Evolutionary conservation across 306 rosid species (phyloP).

Genomic region (Gillenia trifoliata): DNA sequence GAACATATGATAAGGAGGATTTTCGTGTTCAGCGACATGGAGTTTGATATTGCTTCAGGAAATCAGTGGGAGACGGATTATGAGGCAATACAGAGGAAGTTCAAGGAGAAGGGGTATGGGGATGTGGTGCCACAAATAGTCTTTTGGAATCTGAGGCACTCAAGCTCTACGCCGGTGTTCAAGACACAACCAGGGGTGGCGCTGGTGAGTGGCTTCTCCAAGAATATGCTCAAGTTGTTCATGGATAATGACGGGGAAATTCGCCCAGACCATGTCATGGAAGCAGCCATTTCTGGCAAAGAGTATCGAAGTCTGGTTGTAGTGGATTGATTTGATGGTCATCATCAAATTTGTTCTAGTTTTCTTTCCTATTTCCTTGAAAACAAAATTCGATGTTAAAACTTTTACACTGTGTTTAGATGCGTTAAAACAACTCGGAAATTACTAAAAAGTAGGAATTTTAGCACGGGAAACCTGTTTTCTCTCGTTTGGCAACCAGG

Average conservation of each 20-base stretch:
- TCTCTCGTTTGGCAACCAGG: too few species aligned
- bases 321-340: background rate
- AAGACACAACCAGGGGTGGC: background rate
- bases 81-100: background rate
- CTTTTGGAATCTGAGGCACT: too few species aligned
- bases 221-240: background rate
- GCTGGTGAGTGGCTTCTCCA: background rate
- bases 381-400: background rate
- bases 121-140: too few species aligned
- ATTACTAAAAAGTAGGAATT: too few species aligned
- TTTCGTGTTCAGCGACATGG: background rate
- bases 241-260: background rate
- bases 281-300: background rate
- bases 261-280: background rate
- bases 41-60: background rate
- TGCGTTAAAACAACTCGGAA: too few species aligned
- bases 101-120: background rate
- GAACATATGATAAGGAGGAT: background rate
- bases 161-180: background rate
- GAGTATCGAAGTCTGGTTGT: background rate
- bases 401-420: too few species aligned
- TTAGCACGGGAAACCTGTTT: too few species aligned
- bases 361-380: background rate
- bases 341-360: background rate
- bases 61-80: background rate